These are phyloP conservation scores for Aspergillus aculeatus DNA, from an alignment of 2,329 filamentous ascomycete genomes.

Conservation along the genomic window DNA sequence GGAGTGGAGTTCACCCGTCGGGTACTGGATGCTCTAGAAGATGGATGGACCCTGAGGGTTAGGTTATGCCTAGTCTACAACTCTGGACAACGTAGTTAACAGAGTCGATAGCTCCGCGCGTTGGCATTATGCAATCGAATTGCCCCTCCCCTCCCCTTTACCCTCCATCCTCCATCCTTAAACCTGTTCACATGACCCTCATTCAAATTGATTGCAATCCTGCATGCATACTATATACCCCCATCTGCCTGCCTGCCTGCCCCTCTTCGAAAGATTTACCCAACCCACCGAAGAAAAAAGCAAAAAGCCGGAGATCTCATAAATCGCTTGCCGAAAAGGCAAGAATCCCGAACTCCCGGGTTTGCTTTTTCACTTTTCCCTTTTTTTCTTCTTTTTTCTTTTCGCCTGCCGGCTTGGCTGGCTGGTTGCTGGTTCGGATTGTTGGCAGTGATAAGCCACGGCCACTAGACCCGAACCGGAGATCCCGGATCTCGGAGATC, in stretches of 20 bases:
- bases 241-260: neutral
- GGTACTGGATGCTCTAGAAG: too few species aligned
- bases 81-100: too few species aligned
- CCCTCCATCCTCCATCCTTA: too few species aligned
- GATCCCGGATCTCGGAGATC: neutral
- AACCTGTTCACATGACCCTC: neutral
- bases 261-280: neutral
- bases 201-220: neutral
- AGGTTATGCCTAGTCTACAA: too few species aligned
- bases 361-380: too few species aligned
- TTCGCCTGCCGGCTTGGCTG: too few species aligned
- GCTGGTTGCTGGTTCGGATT: neutral
- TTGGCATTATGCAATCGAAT: too few species aligned
- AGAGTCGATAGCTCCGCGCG: too few species aligned
- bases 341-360: neutral
- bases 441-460: neutral
- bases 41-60: neutral
- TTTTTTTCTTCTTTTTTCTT: too few species aligned
- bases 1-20: too few species aligned
- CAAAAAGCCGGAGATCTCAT: neutral
- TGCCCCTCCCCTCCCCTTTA: too few species aligned
- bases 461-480: neutral
- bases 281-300: neutral
- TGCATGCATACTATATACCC: neutral
- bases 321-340: neutral